Evolutionary conservation across 2,329 filamentous ascomycete genomes (phyloP), one percentile per base, ranked within the genome.

Genomic region (Stachybotrys elegans): DNA sequence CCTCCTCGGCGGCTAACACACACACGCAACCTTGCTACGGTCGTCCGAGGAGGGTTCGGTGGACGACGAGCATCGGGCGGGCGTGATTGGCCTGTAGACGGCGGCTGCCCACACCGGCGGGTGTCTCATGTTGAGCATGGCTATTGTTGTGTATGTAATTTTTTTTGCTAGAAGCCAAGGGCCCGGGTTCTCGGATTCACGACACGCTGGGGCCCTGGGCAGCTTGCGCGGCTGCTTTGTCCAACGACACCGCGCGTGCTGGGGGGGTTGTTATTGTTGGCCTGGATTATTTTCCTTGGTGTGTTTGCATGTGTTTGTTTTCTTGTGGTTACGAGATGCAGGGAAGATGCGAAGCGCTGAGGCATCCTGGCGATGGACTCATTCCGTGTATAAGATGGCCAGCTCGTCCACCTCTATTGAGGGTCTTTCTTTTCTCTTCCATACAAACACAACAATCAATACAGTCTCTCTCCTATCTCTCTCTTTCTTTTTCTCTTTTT

Each of bases 401-500:
- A n/a, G n/a, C n/a, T n/a, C n/a, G n/a, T n/a, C n/a, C n/a, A n/a
- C n/a, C n/a, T n/a, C n/a, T n/a, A n/a, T n/a, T n/a, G n/a, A n/a
- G n/a, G n/a, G n/a, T n/a, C n/a, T 42, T 40, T 44, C 38, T 50
- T 45, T 48, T 46, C 38, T 46, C 51, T 48, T 45, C 46, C 47
- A 52, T 47, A 5, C 52, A 58, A 57, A 27, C 51, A 51, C 51
- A 40, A 44, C 46, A 52, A 45, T 46, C 29, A 40, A 43, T 14
- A 48, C 46, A 48, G 43, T 41, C 23, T 48, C 42, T 43, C 47
- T 43, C 48, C 43, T 36, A 45, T 40, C 44, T 46, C 41, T 45
- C 48, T 48, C 53, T 44, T 51, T 49, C 42, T 43, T 45, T 48
- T 45, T 57, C 51, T 50, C 44, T 43, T 52, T 52, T 48, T 57